Base-by-base conservation (phyloP, 2,329 filamentous ascomycete genomes). In the Exophiala xenobiotica region DNA sequence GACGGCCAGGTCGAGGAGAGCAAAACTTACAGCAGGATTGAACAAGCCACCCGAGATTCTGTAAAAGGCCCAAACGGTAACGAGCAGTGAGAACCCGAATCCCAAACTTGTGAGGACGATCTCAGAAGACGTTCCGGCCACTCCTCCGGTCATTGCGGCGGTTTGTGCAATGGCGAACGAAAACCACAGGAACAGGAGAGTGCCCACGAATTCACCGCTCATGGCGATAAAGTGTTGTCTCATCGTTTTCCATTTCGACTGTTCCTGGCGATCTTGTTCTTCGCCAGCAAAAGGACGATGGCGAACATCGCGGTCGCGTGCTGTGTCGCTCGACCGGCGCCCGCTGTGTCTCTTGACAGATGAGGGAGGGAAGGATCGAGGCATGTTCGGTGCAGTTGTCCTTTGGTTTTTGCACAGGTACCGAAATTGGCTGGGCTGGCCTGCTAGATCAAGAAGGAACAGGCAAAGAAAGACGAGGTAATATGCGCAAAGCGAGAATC, bases 41-140 rank as follows among this genome's bases (percentile, higher is more conserved):
- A 79, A 78, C 16, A 78, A 59, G 3, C 75, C 75, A 19, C 76
- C 76, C 4, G 72, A 75, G 27, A 78, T 70, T 4, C 76, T 70
- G 57, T 74, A 79, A 59, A 79, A 79, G 1, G 74, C 71, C 76
- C 77, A 80, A 3, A 75, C 75, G 53, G 77, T 79, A 53, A 78
- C 74, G 1, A 70, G 68, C 43, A 79, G 62, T 2, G 73, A 68
- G 47, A 75, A 73, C 0, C 72, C 74, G 50, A 76, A 77, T 1
- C 62, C 63, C 44, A 76, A 56, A 3, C 69, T 56, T 12, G 56
- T 49, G 18, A 53, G 52, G n/a, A 54, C 24, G 22, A 57, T 18
- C 41, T 46, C 18, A 6, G 43, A 27, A 9, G 46, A 40, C 1
- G 46, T 55, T 7, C 41, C 37, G 9, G 39, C 42, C 8, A 42